A percentile compares a stretch with the other conserved stretches of the same genome.
These are phyloP conservation scores for Puccinellia tenuiflora DNA, from an alignment of 176 grass and related monocot genomes.

Conservation along the genomic window DNA sequence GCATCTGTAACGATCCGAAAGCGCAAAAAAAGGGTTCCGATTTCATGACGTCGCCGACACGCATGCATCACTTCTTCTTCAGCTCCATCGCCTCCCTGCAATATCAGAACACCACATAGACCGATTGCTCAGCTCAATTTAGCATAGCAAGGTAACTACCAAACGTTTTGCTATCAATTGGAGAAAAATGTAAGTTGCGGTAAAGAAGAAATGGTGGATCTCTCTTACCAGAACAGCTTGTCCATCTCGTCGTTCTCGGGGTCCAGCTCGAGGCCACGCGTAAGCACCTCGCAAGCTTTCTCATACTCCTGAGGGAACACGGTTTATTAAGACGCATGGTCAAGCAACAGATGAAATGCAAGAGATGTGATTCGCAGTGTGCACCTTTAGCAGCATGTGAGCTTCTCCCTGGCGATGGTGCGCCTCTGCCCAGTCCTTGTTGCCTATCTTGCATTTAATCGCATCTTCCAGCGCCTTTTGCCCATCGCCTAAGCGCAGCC, in stretches of 20 bases:
- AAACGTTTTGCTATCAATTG: neutral
- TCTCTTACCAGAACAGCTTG: constrained; percentile 2
- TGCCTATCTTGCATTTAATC: neutral
- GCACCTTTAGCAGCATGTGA: constrained; percentile 31
- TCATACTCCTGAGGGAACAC: neutral
- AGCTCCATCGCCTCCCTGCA: constrained; percentile 3
- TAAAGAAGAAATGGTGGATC: neutral
- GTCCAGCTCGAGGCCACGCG: neutral
- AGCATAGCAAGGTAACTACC: neutral
- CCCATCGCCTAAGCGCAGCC: constrained; percentile 40
- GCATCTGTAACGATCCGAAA: neutral
- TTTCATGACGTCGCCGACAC: neutral
- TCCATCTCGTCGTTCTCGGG: constrained; percentile 3
- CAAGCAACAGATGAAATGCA: neutral
- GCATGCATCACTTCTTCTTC: neutral
- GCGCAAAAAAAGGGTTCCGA: neutral
- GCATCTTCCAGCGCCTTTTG: constrained; percentile 33
- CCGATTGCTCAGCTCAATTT: neutral
- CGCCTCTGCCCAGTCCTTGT: constrained; percentile 27
- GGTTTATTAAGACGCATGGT: neutral
- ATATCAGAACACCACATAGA: neutral
- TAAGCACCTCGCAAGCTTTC: constrained; percentile 1
- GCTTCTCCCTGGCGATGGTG: constrained; percentile 26
- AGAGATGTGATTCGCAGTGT: neutral
- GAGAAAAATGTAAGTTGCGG: neutral